A percentile compares a stretch with the other conserved stretches of the same genome.
Conservation (phyloP, 2,329 filamentous ascomycete genomes). For the Fusarium protoensiforme region DNA sequence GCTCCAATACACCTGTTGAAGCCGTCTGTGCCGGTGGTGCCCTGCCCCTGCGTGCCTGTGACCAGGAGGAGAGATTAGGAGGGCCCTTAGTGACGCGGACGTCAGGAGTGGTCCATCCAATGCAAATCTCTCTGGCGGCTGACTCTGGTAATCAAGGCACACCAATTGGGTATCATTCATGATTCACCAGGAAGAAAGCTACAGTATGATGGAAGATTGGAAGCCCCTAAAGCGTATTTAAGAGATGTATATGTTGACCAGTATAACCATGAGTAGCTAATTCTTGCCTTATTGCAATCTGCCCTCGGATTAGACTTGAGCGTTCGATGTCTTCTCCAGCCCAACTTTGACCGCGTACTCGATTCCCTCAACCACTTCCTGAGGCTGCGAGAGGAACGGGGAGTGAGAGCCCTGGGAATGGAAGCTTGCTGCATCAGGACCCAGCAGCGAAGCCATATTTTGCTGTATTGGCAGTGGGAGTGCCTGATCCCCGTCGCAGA, state of each 20-base stretch:
- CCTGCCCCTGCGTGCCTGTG: constrained; percentile 71
- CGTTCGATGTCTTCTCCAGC: not conserved
- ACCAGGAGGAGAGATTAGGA: constrained; percentile 42
- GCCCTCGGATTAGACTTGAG: not conserved
- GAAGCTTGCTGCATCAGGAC: constrained; percentile 6
- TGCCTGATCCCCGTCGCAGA: constrained; percentile 39
- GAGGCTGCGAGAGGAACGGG: constrained; percentile 19
- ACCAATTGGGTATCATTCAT: not conserved
- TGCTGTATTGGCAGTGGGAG: constrained; percentile 32
- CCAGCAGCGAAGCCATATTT: constrained; percentile 29
- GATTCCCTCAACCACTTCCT: constrained; percentile 26
- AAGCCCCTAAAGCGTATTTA: not conserved
- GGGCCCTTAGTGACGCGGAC: not conserved
- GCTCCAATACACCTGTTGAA: constrained; percentile 57
- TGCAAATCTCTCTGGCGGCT: too few relatives aligned
- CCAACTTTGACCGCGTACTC: constrained; percentile 22
- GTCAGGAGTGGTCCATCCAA: not conserved
- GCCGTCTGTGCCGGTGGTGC: constrained; percentile 67
- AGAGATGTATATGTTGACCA: not conserved
- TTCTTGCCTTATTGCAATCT: not conserved
- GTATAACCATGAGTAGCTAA: not conserved
- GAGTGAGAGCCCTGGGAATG: constrained; percentile 26
- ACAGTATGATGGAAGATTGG: not conserved
- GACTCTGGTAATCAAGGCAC: not conserved
- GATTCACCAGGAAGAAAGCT: not conserved